Conservation (phyloP, 495 filamentous ascomycete species). For the Talaromyces liani region DNA sequence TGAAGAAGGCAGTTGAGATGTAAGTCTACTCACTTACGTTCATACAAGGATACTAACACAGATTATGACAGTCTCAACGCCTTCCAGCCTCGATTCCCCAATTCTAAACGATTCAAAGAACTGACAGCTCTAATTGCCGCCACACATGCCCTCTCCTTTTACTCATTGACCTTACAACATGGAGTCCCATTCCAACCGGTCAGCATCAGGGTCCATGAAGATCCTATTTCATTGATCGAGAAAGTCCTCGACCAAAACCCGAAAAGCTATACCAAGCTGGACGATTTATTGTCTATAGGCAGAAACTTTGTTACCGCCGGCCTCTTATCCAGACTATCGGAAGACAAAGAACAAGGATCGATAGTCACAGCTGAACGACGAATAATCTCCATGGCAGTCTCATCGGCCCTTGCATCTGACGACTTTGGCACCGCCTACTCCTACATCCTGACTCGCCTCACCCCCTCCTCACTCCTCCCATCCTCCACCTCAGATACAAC, state of each 20-base stretch:
- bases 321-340: constrained; percentile 19
- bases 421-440: constrained; percentile 98
- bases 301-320: constrained; percentile 68
- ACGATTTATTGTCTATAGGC: constrained; percentile 75
- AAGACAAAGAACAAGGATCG: constrained; percentile 15
- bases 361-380: constrained; percentile 47
- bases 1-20: constrained; percentile 81
- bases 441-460: constrained; percentile 68
- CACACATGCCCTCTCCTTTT: constrained; percentile 81
- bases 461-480: constrained; percentile 28
- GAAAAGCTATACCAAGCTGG: constrained; percentile 76
- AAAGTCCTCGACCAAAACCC: constrained; percentile 86
- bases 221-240: constrained; percentile 75
- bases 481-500: constrained; percentile 11
- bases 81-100: constrained; percentile 57
- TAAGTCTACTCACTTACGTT: constrained; percentile 31
- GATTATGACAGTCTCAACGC: constrained; percentile 50
- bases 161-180: constrained; percentile 82
- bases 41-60: not conserved
- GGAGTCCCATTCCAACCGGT: constrained; percentile 90
- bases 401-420: constrained; percentile 74
- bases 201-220: constrained; percentile 74
- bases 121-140: constrained; percentile 68
- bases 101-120: constrained; percentile 46
- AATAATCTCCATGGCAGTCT: constrained; percentile 81